These are phyloP conservation scores for Candida nonsorbophila DNA, from an alignment of 805 yeast species.

Conservation along the genomic window DNA sequence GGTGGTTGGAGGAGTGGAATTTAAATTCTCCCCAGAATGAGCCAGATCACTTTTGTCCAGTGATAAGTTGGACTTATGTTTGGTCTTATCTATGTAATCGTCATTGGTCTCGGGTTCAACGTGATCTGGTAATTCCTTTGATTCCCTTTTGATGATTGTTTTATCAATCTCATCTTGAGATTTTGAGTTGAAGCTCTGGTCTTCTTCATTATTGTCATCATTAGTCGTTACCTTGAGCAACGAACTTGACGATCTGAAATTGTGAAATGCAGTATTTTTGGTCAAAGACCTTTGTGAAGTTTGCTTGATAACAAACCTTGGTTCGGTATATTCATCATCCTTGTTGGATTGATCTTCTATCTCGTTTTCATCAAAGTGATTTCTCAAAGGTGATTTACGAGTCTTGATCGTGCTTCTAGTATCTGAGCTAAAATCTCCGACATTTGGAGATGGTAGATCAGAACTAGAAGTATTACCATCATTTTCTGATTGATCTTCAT, in stretches of 20 bases:
- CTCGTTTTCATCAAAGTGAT: constrained; percentile 1
- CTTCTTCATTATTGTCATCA: too few species aligned
- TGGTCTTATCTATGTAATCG: too few species aligned
- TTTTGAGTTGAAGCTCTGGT: too few species aligned
- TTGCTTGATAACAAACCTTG: constrained; percentile 9
- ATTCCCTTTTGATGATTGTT: too few species aligned
- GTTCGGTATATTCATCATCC: constrained; percentile 3
- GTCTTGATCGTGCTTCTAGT: not conserved
- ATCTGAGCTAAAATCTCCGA: not conserved
- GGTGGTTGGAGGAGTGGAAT: constrained; percentile 13
- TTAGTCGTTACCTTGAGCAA: too few species aligned
- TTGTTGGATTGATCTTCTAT: constrained; percentile 6
- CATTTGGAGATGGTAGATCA: not conserved
- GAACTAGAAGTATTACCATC: not conserved
- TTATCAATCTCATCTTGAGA: too few species aligned
- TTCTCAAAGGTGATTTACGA: too few species aligned
- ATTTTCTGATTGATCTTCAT: constrained; percentile 4
- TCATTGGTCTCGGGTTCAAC: too few species aligned
- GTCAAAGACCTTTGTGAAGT: constrained; percentile 20
- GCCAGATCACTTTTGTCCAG: constrained; percentile 10
- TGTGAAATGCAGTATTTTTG: constrained; percentile 32
- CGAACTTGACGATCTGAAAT: constrained; percentile 16
- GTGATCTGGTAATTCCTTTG: too few species aligned
- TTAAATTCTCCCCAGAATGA: constrained; percentile 6
- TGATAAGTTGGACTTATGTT: constrained; percentile 8